Evolutionary conservation across 2,329 filamentous ascomycete species (phyloP).

Genomic region (Amauroascus verrucosus): DNA sequence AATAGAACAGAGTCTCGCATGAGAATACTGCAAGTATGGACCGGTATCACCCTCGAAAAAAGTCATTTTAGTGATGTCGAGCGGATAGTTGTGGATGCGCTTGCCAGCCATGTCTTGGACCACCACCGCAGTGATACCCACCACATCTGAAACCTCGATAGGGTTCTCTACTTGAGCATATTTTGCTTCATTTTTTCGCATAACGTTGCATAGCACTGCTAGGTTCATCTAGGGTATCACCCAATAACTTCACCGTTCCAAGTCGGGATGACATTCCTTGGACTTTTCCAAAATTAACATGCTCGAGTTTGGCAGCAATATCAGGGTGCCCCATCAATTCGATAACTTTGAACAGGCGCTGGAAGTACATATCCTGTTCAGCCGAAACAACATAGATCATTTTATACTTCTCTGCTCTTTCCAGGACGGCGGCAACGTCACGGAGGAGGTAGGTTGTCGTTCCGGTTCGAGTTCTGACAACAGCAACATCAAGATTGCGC

Average conservation of each 20-base stretch:
- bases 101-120: constrained; percentile 97
- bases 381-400: constrained; percentile 59
- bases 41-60: constrained; percentile 58
- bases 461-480: constrained; percentile 57
- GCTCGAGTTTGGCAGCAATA: constrained; percentile 48
- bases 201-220: constrained; percentile 96
- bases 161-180: constrained; percentile 84
- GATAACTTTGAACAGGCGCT: constrained; percentile 56
- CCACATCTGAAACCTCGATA: constrained; percentile 66
- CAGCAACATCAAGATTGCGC: constrained; percentile 57
- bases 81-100: constrained; percentile 58
- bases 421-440: constrained; percentile 56
- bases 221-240: constrained; percentile 66
- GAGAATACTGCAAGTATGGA: constrained; percentile 55
- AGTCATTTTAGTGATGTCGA: constrained; percentile 56
- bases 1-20: constrained; percentile 50
- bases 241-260: constrained; percentile 62
- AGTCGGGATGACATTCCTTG: constrained; percentile 56
- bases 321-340: constrained; percentile 53
- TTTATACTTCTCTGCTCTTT: constrained; percentile 53
- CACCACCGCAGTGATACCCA: constrained; percentile 94
- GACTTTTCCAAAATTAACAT: constrained; percentile 59
- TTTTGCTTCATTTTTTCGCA: constrained; percentile 82
- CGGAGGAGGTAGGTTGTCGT: constrained; percentile 59
- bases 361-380: constrained; percentile 55